Base-by-base conservation (phyloP, 2,329 filamentous ascomycete species). In the Xenosphaeropsis pyriputrescens region DNA sequence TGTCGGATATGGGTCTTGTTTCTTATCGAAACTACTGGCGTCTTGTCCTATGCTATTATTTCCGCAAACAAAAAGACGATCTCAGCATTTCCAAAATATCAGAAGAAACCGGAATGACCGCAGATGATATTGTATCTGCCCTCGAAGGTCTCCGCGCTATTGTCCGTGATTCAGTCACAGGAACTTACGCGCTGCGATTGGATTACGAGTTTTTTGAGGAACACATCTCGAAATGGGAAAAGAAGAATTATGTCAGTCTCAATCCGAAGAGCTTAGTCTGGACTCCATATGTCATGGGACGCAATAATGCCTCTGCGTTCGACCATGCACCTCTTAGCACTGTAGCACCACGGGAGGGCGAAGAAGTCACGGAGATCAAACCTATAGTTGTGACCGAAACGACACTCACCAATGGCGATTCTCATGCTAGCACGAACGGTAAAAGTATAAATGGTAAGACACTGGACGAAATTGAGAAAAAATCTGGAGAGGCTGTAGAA, bases 1-100 rank as follows among this genome's bases (percentile, higher is more conserved):
- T 98, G 3, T 96, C 91, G 0, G 91, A 98, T 54, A 95, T 98
- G 85, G 91, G 91, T 3, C 62, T 98, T 30, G 89, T 96, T 4
- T 96, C 89, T 2, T 98, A 98, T 55, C 77, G 91, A 33, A 95
- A 93, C 50, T 98, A 98, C 57, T 98, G 91, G 91, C 79, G 91
- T 15, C 65, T 94, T 8, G 70, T 93, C 2, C 64, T 98, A 38
- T 95, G 88, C 53, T 80, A 83, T 44, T 85, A 94, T 48, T 68
- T 98, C 6, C 64, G 88, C 29, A 61, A 79, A 34, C 69, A 73
- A 44, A 74, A 70, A 42, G 58, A 59, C 2, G 61, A 63, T 8
- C 58, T 79, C 14, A 79, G 73, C 44, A 67, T 79, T 48, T 68
- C 68, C 44, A 65, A 73, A 19, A 85, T 93, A 44, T 93, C 89